Percentiles rank a stretch among this genome's conserved stretches.
Evolutionary conservation across 768 basidiomycete species (phyloP).

Genomic region (Infundibulicybe gibba): DNA sequence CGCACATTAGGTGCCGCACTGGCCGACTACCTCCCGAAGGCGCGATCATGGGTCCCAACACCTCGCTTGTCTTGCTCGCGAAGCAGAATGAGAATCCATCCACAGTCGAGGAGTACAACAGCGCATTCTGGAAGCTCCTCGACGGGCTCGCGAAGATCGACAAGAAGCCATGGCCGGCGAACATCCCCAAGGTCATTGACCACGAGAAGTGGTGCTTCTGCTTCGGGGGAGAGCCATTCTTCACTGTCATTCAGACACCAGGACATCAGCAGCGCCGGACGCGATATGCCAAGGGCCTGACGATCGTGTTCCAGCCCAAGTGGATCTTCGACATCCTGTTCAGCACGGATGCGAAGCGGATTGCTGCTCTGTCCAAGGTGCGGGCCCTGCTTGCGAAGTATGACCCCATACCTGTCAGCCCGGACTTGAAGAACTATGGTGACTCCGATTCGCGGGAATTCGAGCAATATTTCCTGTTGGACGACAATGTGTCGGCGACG

Average conservation of each 20-base stretch:
- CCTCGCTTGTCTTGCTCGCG: conserved; percentile 16
- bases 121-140: conserved; percentile 16
- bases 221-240: conserved; percentile 17
- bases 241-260: conserved; percentile 15
- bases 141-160: conserved; percentile 15
- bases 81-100: conserved; percentile 12
- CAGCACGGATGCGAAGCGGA: conserved; percentile 14
- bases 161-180: conserved; percentile 11
- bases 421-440: conserved; percentile 17
- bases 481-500: conserved; percentile 14
- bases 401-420: conserved; percentile 15
- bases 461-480: conserved; percentile 14
- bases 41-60: conserved; percentile 14
- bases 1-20: conserved; percentile 10
- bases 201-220: conserved; percentile 17
- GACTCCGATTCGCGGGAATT: conserved; percentile 12
- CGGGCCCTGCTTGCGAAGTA: conserved; percentile 14
- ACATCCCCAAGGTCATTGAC: conserved; percentile 12
- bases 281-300: conserved; percentile 13
- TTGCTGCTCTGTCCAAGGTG: conserved; percentile 13
- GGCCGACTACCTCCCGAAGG: conserved; percentile 14
- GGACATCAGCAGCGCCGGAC: conserved; percentile 13
- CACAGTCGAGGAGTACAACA: conserved; percentile 14
- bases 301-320: conserved; percentile 18
- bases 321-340: conserved; percentile 19